Conservation (phyloP, 2,329 filamentous ascomycete genomes). For the Ophiostoma tasmaniense region DNA sequence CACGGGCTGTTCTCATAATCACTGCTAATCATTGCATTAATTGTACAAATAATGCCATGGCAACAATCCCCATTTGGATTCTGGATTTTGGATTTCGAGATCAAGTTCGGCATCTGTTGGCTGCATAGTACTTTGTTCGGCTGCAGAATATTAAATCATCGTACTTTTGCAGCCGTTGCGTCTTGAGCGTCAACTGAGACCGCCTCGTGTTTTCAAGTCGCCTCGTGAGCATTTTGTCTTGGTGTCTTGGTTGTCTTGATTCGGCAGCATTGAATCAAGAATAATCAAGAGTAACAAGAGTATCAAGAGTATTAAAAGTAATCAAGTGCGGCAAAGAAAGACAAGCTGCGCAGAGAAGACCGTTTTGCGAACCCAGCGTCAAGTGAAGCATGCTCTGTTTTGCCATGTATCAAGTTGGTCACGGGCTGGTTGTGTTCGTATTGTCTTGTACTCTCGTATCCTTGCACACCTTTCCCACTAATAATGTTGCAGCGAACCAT, state of each 20-base stretch:
- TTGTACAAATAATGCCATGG: background rate
- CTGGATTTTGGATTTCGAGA: too few species aligned
- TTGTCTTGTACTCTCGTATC: background rate
- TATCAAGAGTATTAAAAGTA: too few species aligned
- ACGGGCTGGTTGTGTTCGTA: background rate
- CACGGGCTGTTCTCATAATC: background rate
- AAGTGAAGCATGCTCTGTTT: constrained; percentile 1
- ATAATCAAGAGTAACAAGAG: too few species aligned
- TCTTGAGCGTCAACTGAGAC: background rate
- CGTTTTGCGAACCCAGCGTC: constrained; percentile 3
- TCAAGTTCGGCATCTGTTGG: background rate
- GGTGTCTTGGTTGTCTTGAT: background rate
- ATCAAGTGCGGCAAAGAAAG: background rate
- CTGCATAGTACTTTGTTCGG: background rate
- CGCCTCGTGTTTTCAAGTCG: background rate
- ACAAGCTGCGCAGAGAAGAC: background rate
- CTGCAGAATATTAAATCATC: background rate
- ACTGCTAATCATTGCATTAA: background rate
- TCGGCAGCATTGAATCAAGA: background rate
- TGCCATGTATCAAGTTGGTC: background rate
- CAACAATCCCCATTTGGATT: background rate
- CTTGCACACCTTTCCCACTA: background rate
- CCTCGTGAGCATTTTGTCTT: background rate
- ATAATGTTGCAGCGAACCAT: background rate
- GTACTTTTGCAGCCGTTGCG: background rate